phyloP scores from a whole-genome alignment of 2,329 filamentous ascomycete genomes.

The Cladorrhinum sp. region DNA sequence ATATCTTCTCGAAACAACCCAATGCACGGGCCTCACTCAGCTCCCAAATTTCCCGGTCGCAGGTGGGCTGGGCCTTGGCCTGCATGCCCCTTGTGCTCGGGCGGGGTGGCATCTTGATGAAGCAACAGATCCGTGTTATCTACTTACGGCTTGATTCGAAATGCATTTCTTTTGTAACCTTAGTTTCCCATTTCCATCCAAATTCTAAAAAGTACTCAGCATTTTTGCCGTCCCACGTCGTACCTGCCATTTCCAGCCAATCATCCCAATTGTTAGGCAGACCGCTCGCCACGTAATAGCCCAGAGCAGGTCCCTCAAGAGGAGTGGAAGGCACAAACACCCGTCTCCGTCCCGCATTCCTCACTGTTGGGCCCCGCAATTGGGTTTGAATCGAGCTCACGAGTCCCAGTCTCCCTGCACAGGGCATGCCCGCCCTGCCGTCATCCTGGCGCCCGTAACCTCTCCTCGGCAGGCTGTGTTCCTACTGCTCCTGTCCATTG shows the following conservation, averaged over 20 bases:
- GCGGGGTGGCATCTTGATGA: neutral
- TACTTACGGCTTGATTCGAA: neutral
- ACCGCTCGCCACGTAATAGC: neutral
- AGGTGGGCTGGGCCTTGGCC: neutral
- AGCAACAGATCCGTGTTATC: neutral
- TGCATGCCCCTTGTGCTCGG: neutral
- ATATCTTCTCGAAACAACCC: neutral
- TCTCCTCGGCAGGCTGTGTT: slow-evolving; percentile 26
- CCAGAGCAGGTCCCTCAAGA: no score
- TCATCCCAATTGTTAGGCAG: neutral
- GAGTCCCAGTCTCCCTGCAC: neutral
- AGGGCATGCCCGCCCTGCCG: neutral
- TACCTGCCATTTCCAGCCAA: neutral
- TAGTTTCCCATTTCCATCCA: neutral
- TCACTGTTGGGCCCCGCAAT: neutral
- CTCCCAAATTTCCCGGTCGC: neutral
- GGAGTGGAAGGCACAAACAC: neutral
- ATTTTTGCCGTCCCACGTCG: neutral
- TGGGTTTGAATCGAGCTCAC: slow-evolving; percentile 1
- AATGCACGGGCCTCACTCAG: neutral
- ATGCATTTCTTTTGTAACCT: neutral
- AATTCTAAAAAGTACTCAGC: neutral
- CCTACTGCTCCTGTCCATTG: slow-evolving; percentile 49
- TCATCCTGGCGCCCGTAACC: slow-evolving; percentile 40
- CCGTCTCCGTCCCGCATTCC: neutral